phyloP scores from a whole-genome alignment of 1,139 yeast species.

The Geotrichum bryndzae region DNA sequence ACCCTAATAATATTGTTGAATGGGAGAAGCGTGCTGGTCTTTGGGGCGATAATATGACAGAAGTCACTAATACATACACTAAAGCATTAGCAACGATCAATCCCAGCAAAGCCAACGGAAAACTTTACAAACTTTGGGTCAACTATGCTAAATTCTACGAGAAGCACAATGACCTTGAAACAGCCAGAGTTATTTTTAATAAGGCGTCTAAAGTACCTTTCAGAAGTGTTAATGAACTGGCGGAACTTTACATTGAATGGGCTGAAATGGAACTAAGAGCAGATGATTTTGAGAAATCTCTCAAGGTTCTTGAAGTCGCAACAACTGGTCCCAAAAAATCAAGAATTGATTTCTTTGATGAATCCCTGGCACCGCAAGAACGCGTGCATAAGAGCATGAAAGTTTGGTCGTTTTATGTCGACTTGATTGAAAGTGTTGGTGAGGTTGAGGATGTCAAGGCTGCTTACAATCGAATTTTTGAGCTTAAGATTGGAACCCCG shows the following conservation, averaged over 20 bases:
- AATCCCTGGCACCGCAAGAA: conserved; percentile 49
- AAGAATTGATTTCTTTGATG: conserved; percentile 39
- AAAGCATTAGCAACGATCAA: conserved; percentile 63
- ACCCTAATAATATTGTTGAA: conserved; percentile 53
- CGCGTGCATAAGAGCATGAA: conserved; percentile 55
- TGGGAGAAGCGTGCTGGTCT: conserved; percentile 63
- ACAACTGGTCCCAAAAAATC: conserved; percentile 41
- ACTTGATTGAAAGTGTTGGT: conserved; percentile 59
- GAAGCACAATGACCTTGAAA: conserved; percentile 46
- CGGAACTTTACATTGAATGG: conserved; percentile 68
- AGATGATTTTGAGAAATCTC: conserved; percentile 48
- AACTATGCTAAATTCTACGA: conserved; percentile 64
- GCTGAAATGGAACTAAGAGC: conserved; percentile 54
- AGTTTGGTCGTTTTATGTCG: conserved; percentile 72
- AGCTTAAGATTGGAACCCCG: conserved; percentile 65
- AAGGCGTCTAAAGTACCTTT: conserved; percentile 71
- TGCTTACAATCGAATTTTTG: conserved; percentile 58
- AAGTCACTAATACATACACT: conserved; percentile 53
- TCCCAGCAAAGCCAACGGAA: conserved; percentile 48
- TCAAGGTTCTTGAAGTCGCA: conserved; percentile 49
- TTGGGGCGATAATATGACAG: conserved; percentile 37
- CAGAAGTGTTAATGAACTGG: conserved; percentile 56
- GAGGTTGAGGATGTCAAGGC: conserved; percentile 38
- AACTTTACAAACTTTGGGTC: conserved; percentile 52
- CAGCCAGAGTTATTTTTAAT: conserved; percentile 59